Conservation (phyloP, 495 filamentous ascomycete species). For the Aspergillus conjunctus region DNA sequence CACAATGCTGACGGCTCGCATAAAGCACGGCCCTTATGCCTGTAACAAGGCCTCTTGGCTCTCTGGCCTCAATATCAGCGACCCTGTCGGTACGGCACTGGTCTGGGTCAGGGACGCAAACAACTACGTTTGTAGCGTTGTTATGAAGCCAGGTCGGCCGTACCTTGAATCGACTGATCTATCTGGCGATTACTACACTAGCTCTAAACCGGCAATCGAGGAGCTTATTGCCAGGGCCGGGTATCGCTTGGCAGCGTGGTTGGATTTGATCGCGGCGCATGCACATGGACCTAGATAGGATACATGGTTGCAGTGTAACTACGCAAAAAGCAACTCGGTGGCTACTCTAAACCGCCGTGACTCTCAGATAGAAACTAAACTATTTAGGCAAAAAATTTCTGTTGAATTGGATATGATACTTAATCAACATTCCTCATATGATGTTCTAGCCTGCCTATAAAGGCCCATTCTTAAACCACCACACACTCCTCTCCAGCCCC, state of each 20-base stretch:
- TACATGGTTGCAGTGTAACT: too few species aligned
- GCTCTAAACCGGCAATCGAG: constrained; percentile 64
- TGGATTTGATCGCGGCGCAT: constrained; percentile 51
- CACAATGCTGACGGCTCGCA: constrained; percentile 31
- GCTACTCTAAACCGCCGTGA: too few species aligned
- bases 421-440: too few species aligned
- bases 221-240: constrained; percentile 74
- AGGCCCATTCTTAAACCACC: too few species aligned
- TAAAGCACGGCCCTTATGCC: constrained; percentile 39
- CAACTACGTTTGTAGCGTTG: constrained; percentile 55
- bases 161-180: constrained; percentile 52
- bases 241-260: constrained; percentile 56
- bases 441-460: too few species aligned
- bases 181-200: constrained; percentile 62
- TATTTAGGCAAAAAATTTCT: too few species aligned
- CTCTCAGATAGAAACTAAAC: too few species aligned
- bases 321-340: too few species aligned
- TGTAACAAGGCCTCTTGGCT: constrained; percentile 41
- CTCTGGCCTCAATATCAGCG: constrained; percentile 44
- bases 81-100: constrained; percentile 40
- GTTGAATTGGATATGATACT: too few species aligned
- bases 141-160: constrained; percentile 50
- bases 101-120: constrained; percentile 62
- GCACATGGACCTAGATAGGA: too few species aligned
- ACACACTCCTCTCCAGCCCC: too few species aligned